phyloP scores from a whole-genome alignment of 129 eudicot genomes.

The Pittosporum tobira region DNA sequence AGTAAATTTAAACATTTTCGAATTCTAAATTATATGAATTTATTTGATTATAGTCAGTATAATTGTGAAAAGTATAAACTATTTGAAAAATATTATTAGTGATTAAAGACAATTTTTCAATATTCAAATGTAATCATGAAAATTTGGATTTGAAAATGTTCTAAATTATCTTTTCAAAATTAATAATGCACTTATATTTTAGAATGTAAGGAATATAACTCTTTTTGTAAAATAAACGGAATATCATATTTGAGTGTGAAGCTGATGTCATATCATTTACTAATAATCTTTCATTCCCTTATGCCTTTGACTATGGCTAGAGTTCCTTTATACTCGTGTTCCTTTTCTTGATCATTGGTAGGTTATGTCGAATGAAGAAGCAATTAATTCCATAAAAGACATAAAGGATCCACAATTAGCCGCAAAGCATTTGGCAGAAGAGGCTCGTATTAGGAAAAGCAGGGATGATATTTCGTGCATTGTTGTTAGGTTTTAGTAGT shows the following conservation, averaged over 20 bases:
- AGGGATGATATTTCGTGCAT: conserved; percentile 92
- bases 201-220: too few relatives aligned
- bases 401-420: conserved; percentile 71
- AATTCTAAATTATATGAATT: too few relatives aligned
- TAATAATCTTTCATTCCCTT: background rate
- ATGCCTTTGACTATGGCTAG: background rate
- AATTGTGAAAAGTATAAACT: too few relatives aligned
- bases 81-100: too few relatives aligned
- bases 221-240: too few relatives aligned
- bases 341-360: conserved; percentile 12
- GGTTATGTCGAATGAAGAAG: conserved; percentile 96
- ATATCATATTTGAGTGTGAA: background rate
- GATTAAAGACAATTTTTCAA: too few relatives aligned
- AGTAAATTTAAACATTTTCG: too few relatives aligned
- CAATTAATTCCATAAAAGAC: conserved; percentile 62
- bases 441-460: conserved; percentile 76
- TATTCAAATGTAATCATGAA: too few relatives aligned
- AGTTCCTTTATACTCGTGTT: background rate
- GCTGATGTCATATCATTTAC: background rate
- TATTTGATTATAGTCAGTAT: too few relatives aligned
- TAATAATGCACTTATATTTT: too few relatives aligned
- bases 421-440: conserved; percentile 69
- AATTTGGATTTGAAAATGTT: too few relatives aligned
- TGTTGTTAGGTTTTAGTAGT: conserved; percentile 69
- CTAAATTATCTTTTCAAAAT: too few relatives aligned